These are phyloP conservation scores for Myxozyma melibiosi DNA, from an alignment of 805 yeast species.

Conservation along the genomic window DNA sequence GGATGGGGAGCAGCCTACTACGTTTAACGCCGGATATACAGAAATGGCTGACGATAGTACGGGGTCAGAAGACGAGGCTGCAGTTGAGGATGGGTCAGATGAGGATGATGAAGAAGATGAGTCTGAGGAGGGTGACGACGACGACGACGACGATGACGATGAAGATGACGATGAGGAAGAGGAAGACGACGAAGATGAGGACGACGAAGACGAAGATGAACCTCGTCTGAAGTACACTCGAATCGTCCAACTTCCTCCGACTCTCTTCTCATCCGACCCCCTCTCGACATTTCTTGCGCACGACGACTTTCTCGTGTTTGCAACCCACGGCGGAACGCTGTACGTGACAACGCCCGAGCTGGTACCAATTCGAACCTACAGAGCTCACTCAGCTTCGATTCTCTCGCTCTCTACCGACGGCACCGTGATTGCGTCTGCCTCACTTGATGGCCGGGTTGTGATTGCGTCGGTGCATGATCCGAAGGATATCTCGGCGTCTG, in stretches of 20 bases:
- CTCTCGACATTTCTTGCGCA: constrained; percentile 69
- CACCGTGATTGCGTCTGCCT: constrained; percentile 75
- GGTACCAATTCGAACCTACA: constrained; percentile 65
- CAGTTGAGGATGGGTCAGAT: constrained; percentile 5
- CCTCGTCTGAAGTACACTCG: constrained; percentile 78
- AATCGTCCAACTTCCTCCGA: constrained; percentile 63
- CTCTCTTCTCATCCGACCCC: constrained; percentile 74
- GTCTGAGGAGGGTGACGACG: constrained; percentile 1
- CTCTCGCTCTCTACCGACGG: constrained; percentile 75
- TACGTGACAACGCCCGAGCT: constrained; percentile 67
- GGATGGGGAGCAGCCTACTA: constrained; percentile 20
- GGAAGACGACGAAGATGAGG: constrained; percentile 34
- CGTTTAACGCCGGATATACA: constrained; percentile 25
- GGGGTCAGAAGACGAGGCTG: constrained; percentile 8
- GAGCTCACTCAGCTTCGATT: constrained; percentile 85
- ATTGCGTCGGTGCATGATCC: constrained; percentile 65
- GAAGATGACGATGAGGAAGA: constrained; percentile 34
- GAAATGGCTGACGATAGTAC: constrained; percentile 14
- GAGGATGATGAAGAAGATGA: constrained; percentile 17
- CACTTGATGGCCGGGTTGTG: constrained; percentile 92
- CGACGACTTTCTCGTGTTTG: constrained; percentile 69
- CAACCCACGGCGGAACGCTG: constrained; percentile 84
- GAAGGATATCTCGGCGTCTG: constrained; percentile 68
- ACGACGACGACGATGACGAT: constrained; percentile 27
- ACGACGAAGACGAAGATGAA: constrained; percentile 49